Base-by-base conservation (phyloP, 2,329 filamentous ascomycete genomes). In the Neopestalotiopsis sp. region DNA sequence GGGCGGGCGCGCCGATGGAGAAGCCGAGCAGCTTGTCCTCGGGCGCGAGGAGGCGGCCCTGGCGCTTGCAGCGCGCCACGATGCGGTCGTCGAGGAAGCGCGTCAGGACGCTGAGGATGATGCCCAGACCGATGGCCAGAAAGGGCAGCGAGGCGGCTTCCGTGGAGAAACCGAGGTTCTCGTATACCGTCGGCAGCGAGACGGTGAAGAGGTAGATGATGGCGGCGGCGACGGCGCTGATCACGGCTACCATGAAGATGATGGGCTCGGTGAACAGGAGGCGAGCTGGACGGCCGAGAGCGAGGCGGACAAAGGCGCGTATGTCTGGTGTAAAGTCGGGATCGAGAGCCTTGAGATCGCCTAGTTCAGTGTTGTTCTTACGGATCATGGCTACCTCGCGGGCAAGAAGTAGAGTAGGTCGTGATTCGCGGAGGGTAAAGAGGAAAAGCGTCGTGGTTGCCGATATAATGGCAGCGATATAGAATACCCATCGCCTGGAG, bases 21-120 rank as follows among this genome's bases (percentile, higher is more conserved):
- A 86, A 85, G n/a, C 83, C 84, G 7, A 77, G 71, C 24, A 86
- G 78, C 65, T 86, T 86, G 74, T 86, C 79, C 74, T 87, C 85
- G 0, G 83, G 84, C 20, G 77, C 73, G 17, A 79, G 73, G 6
- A 82, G 72, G 10, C 76, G 75, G 24, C 49, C 65, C n/a, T 69
- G 59, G 13, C 57, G 69, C n/a, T 63, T 49, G 17, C 70, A 69
- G 7, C 74, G 68, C 13, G 66, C 61, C 20, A 76, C 70, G 14
- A 72, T 59, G 63, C 67, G 72, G 61, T 73, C 71, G 67, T 87
- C 85, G 61, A 81, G 77, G 6, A 85, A 67, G 0, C 85, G 80
- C 0, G 82, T 81, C 1, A 85, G 71, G 17, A 84, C 77, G 24
- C 81, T 83, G 38, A 83, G 72, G 9, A 79, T 53, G 1, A 82